Evolutionary conservation across 2,329 filamentous ascomycete genomes (phyloP).

Genomic region (Arthrobotrys entomopaga): DNA sequence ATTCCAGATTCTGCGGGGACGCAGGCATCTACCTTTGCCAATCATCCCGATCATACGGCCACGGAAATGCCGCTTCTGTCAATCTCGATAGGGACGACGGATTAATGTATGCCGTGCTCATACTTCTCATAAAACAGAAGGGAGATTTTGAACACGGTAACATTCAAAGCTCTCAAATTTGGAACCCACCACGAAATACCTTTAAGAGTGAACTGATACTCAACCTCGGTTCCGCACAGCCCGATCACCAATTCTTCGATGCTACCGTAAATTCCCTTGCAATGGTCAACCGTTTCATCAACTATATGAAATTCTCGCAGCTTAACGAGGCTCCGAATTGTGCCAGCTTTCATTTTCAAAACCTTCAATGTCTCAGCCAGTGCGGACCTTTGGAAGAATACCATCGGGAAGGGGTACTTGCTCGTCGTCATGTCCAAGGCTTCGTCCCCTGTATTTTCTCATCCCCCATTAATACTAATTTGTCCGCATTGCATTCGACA

Average conservation of each 20-base stretch:
- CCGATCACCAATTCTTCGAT: background rate
- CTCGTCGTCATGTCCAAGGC: slow-evolving; percentile 1
- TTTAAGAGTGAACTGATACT: background rate
- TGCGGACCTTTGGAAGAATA: slow-evolving; percentile 6
- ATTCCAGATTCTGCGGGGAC: background rate
- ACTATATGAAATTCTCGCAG: too few species aligned
- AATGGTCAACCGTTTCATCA: too few species aligned
- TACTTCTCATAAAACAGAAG: background rate
- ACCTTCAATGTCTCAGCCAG: background rate
- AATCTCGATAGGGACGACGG: background rate
- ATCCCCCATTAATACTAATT: too few species aligned
- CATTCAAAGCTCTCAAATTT: background rate
- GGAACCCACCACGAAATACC: slow-evolving; percentile 3
- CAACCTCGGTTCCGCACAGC: background rate
- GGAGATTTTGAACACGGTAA: background rate
- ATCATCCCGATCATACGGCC: background rate
- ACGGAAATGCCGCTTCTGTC: slow-evolving; percentile 5
- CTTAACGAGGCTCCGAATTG: too few species aligned
- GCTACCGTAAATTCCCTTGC: background rate
- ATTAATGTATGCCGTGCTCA: background rate
- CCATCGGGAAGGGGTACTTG: background rate
- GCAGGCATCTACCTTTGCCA: background rate
- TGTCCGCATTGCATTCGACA: too few species aligned
- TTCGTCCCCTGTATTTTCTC: too few species aligned
- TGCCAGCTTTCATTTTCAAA: background rate